Evolutionary conservation across 768 basidiomycete species (phyloP).

Genomic region (Termitomyces sp.): DNA sequence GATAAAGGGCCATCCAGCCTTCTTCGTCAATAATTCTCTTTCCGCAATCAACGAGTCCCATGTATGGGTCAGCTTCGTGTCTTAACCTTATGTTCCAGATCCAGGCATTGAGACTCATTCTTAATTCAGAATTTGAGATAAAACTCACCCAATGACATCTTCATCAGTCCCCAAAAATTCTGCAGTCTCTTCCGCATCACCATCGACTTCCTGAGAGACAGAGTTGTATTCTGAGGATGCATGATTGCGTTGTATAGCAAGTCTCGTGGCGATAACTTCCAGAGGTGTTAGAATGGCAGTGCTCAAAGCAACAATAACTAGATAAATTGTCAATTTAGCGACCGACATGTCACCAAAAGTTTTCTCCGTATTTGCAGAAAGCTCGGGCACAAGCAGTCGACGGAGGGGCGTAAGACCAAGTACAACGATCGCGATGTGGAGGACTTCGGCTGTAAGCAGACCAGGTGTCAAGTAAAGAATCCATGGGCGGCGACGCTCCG

Average conservation of each 20-base stretch:
- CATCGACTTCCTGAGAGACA: constrained; percentile 69
- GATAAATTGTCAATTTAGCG: constrained; percentile 51
- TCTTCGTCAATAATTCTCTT: constrained; percentile 80
- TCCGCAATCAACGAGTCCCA: constrained; percentile 69
- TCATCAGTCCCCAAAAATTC: constrained; percentile 73
- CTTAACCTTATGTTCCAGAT: constrained; percentile 47
- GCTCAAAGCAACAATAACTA: constrained; percentile 52
- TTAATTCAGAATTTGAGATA: constrained; percentile 5
- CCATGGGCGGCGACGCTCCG: constrained; percentile 78
- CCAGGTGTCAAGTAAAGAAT: constrained; percentile 78
- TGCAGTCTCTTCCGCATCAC: constrained; percentile 51
- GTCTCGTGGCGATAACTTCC: constrained; percentile 74
- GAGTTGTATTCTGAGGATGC: constrained; percentile 72
- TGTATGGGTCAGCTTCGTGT: constrained; percentile 76
- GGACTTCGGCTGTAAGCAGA: constrained; percentile 56
- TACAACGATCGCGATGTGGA: constrained; percentile 44
- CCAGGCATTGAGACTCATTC: not conserved
- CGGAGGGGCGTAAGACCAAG: constrained; percentile 44
- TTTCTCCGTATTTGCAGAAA: constrained; percentile 26
- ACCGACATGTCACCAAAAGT: constrained; percentile 41
- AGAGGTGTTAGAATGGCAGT: constrained; percentile 65
- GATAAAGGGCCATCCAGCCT: constrained; percentile 68
- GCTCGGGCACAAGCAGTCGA: constrained; percentile 41
- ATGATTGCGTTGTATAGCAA: constrained; percentile 85
- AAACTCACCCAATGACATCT: constrained; percentile 77